These are phyloP conservation scores for Podila clonocystis DNA, from an alignment of 192 early-diverging fungal species.

Conservation along the genomic window DNA sequence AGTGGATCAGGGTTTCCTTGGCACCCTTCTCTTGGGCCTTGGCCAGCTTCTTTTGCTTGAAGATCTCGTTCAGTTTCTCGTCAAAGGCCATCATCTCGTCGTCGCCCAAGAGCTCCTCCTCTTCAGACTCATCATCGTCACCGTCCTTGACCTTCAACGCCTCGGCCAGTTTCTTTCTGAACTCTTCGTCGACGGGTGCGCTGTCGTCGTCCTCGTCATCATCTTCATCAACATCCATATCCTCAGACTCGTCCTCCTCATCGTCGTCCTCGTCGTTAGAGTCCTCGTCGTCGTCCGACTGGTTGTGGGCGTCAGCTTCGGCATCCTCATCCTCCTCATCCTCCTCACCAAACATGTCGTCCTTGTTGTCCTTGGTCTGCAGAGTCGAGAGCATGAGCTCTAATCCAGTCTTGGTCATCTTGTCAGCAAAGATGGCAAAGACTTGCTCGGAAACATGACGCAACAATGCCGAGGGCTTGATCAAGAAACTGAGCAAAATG, in stretches of 20 bases:
- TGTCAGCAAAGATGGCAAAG: slow-evolving; percentile 84
- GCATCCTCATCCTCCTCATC: slow-evolving; percentile 65
- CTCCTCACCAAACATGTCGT: slow-evolving; percentile 63
- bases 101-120: slow-evolving; percentile 72
- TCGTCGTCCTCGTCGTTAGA: slow-evolving; percentile 59
- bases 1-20: slow-evolving; percentile 84
- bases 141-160: slow-evolving; percentile 70
- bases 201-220: slow-evolving; percentile 59
- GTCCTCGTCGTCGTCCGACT: slow-evolving; percentile 52
- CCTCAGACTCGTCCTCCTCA: slow-evolving; percentile 56
- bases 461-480: slow-evolving; percentile 81
- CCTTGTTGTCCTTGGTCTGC: slow-evolving; percentile 52
- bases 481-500: slow-evolving; percentile 88
- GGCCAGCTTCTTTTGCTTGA: slow-evolving; percentile 81
- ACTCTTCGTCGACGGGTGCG: slow-evolving; percentile 78
- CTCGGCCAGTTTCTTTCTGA: slow-evolving; percentile 74
- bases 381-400: slow-evolving; percentile 62
- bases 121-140: slow-evolving; percentile 67
- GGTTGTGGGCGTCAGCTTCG: slow-evolving; percentile 57
- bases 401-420: slow-evolving; percentile 79
- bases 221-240: slow-evolving; percentile 61
- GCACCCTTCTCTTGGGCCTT: slow-evolving; percentile 85
- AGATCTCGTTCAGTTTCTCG: slow-evolving; percentile 93
- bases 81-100: slow-evolving; percentile 93
- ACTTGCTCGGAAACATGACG: slow-evolving; percentile 81